phyloP scores from a whole-genome alignment of 495 filamentous ascomycete genomes.

The Parathielavia hyrcaniae region DNA sequence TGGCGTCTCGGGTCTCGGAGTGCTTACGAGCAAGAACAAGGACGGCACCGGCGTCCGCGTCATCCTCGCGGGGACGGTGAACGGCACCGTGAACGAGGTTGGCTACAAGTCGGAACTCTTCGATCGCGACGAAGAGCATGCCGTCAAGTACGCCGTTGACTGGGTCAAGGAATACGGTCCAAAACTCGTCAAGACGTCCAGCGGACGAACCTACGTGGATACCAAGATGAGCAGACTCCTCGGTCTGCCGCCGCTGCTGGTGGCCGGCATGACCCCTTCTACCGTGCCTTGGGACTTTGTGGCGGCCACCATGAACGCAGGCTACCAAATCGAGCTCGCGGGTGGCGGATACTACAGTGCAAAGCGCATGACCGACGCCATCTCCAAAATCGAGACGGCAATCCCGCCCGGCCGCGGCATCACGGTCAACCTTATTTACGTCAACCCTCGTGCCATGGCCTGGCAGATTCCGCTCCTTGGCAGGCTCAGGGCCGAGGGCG shows the following conservation, averaged over 20 bases:
- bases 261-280: conserved; percentile 92
- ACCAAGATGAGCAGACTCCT: conserved; percentile 95
- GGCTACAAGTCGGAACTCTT: conserved; percentile 97
- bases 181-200: conserved; percentile 75
- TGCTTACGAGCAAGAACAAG: conserved; percentile 97
- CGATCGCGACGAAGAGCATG: conserved; percentile 85
- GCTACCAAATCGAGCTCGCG: conserved; percentile 88
- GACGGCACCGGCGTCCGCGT: conserved; percentile 95
- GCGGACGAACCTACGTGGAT: conserved; percentile 83
- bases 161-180: conserved; percentile 97
- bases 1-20: conserved; percentile 89
- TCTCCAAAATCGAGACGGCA: conserved; percentile 80
- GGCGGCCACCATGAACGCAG: conserved; percentile 90
- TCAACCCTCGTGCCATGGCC: conserved; percentile 89
- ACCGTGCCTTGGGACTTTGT: conserved; percentile 96
- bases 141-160: conserved; percentile 92
- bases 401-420: conserved; percentile 91
- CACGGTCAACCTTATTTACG: conserved; percentile 91
- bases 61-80: conserved; percentile 84
- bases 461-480: conserved; percentile 95
- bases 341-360: conserved; percentile 92
- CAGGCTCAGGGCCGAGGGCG: conserved; percentile 75
- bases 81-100: conserved; percentile 80
- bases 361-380: conserved; percentile 79
- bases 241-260: conserved; percentile 85